These are phyloP conservation scores for Amphibolis antarctica DNA, from an alignment of 106 monocot genomes.

Conservation along the genomic window DNA sequence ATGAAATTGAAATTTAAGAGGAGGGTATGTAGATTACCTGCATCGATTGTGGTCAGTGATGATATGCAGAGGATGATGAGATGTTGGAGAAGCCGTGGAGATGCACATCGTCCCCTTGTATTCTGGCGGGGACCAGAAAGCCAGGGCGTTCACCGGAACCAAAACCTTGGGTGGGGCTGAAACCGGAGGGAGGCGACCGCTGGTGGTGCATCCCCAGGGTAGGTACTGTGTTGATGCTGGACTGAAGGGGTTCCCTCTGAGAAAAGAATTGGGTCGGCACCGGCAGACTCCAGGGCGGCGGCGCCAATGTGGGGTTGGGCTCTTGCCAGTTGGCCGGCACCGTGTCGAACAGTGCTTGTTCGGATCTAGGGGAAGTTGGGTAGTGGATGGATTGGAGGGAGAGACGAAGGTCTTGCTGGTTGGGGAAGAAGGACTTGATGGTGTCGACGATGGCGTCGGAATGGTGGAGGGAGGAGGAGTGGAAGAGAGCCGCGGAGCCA, in stretches of 20 bases:
- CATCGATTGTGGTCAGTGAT: no score
- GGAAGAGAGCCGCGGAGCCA: slow-evolving; percentile 4
- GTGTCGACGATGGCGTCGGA: slow-evolving; percentile 40
- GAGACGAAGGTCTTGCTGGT: slow-evolving; percentile 36
- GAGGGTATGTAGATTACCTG: no score
- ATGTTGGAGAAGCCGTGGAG: no score
- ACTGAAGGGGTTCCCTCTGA: slow-evolving; percentile 99
- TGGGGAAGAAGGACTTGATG: slow-evolving; percentile 41
- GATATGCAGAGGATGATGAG: no score
- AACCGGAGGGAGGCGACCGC: neutral
- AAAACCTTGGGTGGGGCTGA: neutral
- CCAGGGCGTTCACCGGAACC: neutral
- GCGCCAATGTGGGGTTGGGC: slow-evolving; percentile 25
- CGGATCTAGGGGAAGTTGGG: slow-evolving; percentile 7
- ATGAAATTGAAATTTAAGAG: no score
- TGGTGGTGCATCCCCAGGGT: neutral
- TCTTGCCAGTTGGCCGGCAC: slow-evolving; percentile 24
- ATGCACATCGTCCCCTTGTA: slow-evolving; percentile 1
- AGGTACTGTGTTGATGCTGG: slow-evolving; percentile 26
- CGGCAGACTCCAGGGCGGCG: slow-evolving; percentile 18
- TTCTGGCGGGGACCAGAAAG: neutral
- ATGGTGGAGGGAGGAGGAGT: slow-evolving; percentile 28
- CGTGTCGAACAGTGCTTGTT: slow-evolving; percentile 12
- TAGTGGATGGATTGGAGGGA: slow-evolving; percentile 64
- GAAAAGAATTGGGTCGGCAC: slow-evolving; percentile 28